phyloP scores from a whole-genome alignment of 306 rosid genomes.

The Macrotyloma uniflorum region DNA sequence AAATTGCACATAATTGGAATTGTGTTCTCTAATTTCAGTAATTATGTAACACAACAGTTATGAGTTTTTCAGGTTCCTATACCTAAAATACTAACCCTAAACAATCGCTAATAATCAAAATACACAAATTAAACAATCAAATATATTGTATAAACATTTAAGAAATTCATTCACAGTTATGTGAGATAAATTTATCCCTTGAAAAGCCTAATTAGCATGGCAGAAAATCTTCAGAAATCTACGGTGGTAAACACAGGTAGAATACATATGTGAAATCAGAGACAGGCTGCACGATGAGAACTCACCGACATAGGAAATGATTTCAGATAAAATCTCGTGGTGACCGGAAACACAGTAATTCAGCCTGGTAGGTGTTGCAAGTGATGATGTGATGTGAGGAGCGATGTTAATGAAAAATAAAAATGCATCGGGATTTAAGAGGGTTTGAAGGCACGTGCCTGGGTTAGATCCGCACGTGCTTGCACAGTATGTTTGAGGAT shows the following conservation, averaged over 20 bases:
- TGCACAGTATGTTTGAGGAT: background rate
- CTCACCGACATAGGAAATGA: conserved; percentile 53
- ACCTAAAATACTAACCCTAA: conserved; percentile 26
- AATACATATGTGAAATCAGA: background rate
- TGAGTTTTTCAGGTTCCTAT: background rate
- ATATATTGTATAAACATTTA: background rate
- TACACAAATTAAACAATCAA: conserved; percentile 14
- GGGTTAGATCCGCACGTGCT: conserved; percentile 39
- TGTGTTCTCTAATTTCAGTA: background rate
- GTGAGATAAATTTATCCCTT: background rate
- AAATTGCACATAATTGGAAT: background rate
- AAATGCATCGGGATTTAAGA: background rate
- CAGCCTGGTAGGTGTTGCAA: conserved; percentile 18
- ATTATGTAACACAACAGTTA: background rate
- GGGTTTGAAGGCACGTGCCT: conserved; percentile 17
- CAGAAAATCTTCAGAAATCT: conserved; percentile 9
- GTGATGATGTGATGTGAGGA: background rate
- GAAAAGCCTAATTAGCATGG: background rate
- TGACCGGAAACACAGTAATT: conserved; percentile 14
- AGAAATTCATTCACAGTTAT: background rate
- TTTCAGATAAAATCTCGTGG: background rate
- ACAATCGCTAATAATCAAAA: conserved; percentile 2
- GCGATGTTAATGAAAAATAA: background rate
- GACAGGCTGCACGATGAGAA: background rate
- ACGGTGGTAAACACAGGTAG: background rate